Evolutionary conservation across 306 rosid genomes (phyloP), one percentile per base, ranked within the genome.

Genomic region (Malus asiatica): DNA sequence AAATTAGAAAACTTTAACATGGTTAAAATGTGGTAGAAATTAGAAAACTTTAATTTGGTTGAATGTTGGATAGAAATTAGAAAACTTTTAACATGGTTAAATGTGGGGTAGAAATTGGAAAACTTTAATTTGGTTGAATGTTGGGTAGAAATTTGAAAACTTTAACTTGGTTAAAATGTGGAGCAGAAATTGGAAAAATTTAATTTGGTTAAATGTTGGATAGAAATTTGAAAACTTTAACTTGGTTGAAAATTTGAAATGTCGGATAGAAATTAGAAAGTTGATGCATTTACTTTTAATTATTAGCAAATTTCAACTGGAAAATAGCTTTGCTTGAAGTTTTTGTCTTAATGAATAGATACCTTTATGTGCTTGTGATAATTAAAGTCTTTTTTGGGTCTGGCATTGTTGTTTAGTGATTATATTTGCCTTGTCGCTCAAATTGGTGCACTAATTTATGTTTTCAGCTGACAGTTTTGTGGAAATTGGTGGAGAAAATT

Each of bases 391-490:
- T 35, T 69, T 12, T 60, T 27, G 8, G 8, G 52, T 15, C 30
- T 4, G 35, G 12, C 30, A 5, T 42, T 80, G 22, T 32, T 13
- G 25, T 11, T 44, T 44, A 42, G 27, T 70, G 11, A 22, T 30
- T 66, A 35, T 52, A 2, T 66, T 61, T 40, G 67, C 77, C 71
- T 33, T 71, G 81, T 76, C 83, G 75, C 72, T 67, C 83, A 69
- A 60, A 70, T 87, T 42, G 78, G 57, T 70, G 79, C 83, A 84
- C 93, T 95, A 84, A 90, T 89, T 84, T 79, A 64, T 77, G 82
- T 81, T 84, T 87, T 88, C 88, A 90, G 93, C 87, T 84, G 89
- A 88, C 99, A 95, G 99, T 95, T 89, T 66, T 95, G 82, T 95
- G 97, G 99, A 95, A 90, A 83, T 69, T 95, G 86, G 93, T 87